Conservation (phyloP, 2,329 filamentous ascomycete genomes). For the Penicillium olsonii region DNA sequence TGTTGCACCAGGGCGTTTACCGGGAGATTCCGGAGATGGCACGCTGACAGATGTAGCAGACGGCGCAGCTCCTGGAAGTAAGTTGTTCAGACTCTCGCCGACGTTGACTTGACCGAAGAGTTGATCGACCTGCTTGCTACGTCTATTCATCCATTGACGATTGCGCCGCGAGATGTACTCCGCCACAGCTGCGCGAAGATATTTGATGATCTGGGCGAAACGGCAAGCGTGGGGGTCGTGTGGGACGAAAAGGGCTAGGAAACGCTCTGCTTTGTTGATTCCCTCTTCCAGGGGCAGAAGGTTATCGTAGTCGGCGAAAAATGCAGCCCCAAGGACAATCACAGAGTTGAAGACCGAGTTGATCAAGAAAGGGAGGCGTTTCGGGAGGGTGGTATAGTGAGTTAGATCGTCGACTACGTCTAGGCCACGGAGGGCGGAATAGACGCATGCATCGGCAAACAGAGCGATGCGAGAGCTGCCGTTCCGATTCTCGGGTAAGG, state of each 20-base stretch:
- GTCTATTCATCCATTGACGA: constrained; percentile 41
- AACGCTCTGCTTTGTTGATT: constrained; percentile 36
- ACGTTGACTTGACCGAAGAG: constrained; percentile 42
- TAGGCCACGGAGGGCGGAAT: constrained; percentile 43
- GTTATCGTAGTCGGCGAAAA: constrained; percentile 49
- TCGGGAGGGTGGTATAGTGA: constrained; percentile 38
- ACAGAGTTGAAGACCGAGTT: constrained; percentile 51
- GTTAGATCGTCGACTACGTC: constrained; percentile 43
- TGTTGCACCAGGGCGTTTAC: constrained; percentile 17
- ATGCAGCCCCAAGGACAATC: constrained; percentile 47
- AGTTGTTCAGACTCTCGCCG: constrained; percentile 11
- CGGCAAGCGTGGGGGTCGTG: constrained; percentile 41
- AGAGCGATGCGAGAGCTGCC: constrained; percentile 35
- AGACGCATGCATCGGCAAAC: constrained; percentile 47
- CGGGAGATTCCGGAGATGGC: constrained; percentile 26
- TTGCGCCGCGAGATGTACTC: constrained; percentile 42
- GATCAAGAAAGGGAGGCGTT: constrained; percentile 48
- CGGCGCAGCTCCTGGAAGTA: constrained; percentile 4
- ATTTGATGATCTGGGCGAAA: constrained; percentile 40
- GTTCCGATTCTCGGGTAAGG: constrained; percentile 22
- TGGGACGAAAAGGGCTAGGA: constrained; percentile 35
- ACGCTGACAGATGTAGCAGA: constrained; percentile 12
- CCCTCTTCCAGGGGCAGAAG: constrained; percentile 37
- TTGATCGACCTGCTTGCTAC: constrained; percentile 43
- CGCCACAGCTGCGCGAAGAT: constrained; percentile 40